Percentiles rank a stretch among this genome's conserved stretches.
Evolutionary conservation across 495 filamentous ascomycete species (phyloP).

Genomic region (Coniosporium apollinis): DNA sequence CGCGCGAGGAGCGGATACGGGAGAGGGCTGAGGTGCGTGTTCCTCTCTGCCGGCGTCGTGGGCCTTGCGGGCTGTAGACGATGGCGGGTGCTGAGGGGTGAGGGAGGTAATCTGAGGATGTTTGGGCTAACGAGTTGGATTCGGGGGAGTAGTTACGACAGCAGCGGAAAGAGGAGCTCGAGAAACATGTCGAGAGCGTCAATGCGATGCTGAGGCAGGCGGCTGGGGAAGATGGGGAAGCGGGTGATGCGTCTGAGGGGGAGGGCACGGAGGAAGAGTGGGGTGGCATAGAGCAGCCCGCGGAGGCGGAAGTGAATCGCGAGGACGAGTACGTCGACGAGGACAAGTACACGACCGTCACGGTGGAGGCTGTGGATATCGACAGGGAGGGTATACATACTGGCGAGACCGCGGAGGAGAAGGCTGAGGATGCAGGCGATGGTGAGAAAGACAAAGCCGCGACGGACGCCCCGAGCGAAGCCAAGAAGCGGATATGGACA

Average conservation of each 20-base stretch:
- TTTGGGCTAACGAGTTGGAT: no score
- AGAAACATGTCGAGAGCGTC: conserved; percentile 60
- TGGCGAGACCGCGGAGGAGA: conserved; percentile 23
- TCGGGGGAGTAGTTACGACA: conserved; percentile 48
- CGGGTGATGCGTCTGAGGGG: conserved; percentile 24
- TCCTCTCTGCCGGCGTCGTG: no score
- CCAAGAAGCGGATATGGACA: conserved; percentile 22
- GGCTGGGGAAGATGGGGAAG: conserved; percentile 33
- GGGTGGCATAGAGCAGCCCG: conserved; percentile 39
- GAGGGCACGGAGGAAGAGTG: conserved; percentile 35
- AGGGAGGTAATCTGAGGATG: no score
- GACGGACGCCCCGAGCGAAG: conserved; percentile 14
- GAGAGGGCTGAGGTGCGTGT: conserved; percentile 58
- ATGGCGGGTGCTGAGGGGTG: no score
- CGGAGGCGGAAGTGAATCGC: conserved; percentile 36
- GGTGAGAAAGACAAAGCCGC: conserved; percentile 11
- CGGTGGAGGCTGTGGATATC: conserved; percentile 76
- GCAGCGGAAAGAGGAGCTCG: conserved; percentile 57
- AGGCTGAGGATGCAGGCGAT: conserved; percentile 9
- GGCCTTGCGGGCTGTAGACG: no score
- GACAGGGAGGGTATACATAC: conserved; percentile 51
- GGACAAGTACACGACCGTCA: conserved; percentile 86
- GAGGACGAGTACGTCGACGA: conserved; percentile 96
- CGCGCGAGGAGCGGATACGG: conserved; percentile 51
- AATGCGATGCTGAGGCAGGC: conserved; percentile 36